phyloP scores from a whole-genome alignment of 75 land plant species.

The Isoetes taiwanensis region DNA sequence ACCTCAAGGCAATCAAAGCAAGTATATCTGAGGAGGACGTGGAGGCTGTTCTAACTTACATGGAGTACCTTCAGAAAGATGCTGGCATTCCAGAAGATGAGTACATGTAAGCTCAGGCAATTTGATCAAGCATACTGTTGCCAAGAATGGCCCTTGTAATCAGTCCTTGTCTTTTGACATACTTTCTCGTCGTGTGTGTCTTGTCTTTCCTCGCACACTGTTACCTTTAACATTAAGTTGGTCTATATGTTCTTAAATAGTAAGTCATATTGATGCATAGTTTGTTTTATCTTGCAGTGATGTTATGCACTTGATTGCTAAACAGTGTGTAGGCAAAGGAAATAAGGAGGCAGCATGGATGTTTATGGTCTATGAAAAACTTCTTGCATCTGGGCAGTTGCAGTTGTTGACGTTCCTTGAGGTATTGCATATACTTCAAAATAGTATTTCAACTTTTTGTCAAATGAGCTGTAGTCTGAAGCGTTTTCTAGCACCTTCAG shows the following conservation, averaged over 20 bases:
- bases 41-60: constrained; percentile 34
- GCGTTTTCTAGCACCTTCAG: not conserved
- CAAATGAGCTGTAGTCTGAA: not conserved
- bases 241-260: not conserved
- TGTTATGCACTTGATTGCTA: not conserved
- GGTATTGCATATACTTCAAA: not conserved
- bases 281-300: not conserved
- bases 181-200: not conserved
- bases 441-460: not conserved
- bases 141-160: not conserved
- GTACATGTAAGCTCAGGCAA: constrained; percentile 60
- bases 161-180: not conserved
- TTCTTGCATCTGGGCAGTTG: not conserved
- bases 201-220: not conserved
- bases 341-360: not conserved
- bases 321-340: not conserved
- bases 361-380: not conserved
- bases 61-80: constrained; percentile 46
- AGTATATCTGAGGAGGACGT: constrained; percentile 24
- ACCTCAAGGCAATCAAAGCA: constrained; percentile 42
- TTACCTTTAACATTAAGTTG: not conserved
- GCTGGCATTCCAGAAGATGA: constrained; percentile 38
- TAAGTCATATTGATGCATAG: no score
- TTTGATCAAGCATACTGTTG: no score
- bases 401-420: not conserved